These are phyloP conservation scores for Heliocybe sulcata DNA, from an alignment of 1,284 basidiomycete genomes.

Conservation along the genomic window DNA sequence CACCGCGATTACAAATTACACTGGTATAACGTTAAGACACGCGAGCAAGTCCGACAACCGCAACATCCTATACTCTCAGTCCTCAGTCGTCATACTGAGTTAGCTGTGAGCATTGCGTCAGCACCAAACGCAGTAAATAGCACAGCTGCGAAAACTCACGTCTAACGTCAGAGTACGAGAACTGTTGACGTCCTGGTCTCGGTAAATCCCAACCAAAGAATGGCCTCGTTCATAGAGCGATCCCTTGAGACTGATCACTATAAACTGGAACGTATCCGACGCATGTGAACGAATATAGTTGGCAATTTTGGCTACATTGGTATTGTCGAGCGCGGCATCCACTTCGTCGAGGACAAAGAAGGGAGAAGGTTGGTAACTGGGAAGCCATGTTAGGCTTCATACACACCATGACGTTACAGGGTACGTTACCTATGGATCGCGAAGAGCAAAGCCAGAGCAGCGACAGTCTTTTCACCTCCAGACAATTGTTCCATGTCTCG, in stretches of 20 bases:
- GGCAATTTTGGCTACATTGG: slow-evolving; percentile 90
- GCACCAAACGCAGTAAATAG: neutral
- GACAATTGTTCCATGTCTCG: slow-evolving; percentile 98
- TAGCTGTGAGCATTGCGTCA: slow-evolving; percentile 20
- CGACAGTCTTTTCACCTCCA: slow-evolving; percentile 98
- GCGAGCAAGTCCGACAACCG: neutral
- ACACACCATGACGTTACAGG: neutral
- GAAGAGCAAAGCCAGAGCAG: slow-evolving; percentile 91
- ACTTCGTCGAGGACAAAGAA: slow-evolving; percentile 99
- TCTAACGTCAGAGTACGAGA: slow-evolving; percentile 86
- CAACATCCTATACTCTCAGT: neutral
- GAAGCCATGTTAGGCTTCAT: slow-evolving; percentile 6
- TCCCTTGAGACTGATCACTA: slow-evolving; percentile 94
- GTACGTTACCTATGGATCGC: slow-evolving; percentile 81
- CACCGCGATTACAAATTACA: neutral
- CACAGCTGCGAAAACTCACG: slow-evolving; percentile 40
- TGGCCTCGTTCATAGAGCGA: slow-evolving; percentile 88
- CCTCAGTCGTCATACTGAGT: slow-evolving; percentile 33
- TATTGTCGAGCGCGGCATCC: slow-evolving; percentile 94
- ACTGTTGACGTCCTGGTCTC: slow-evolving; percentile 91
- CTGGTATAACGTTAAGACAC: neutral
- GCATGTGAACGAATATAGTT: slow-evolving; percentile 84
- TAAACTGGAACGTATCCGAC: slow-evolving; percentile 83
- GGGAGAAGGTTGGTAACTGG: slow-evolving; percentile 92
- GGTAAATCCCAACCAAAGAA: slow-evolving; percentile 89